These are phyloP conservation scores for Moricandia moricandioides DNA, from an alignment of 345 rosid genomes.

Conservation along the genomic window DNA sequence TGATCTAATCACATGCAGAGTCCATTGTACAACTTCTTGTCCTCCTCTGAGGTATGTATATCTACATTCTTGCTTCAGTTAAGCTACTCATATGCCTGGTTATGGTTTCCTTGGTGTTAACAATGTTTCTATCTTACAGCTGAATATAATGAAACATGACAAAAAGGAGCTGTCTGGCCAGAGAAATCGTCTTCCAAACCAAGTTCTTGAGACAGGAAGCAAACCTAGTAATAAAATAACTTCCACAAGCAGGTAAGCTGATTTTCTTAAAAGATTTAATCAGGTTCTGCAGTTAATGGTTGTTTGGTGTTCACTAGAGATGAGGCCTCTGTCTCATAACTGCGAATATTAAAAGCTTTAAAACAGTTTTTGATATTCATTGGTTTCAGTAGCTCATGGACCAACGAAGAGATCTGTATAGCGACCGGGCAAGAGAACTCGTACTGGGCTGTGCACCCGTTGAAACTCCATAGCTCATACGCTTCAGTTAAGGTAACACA, in stretches of 20 bases:
- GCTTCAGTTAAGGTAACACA: conserved; percentile 52
- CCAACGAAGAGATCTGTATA: conserved; percentile 48
- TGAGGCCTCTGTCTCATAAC: not conserved
- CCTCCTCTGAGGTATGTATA: conserved; percentile 56
- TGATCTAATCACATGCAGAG: conserved; percentile 48
- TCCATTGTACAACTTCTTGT: conserved; percentile 72
- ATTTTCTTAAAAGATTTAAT: not conserved
- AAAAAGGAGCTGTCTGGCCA: conserved; percentile 75
- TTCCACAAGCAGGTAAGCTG: conserved; percentile 44
- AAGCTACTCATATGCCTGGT: not conserved
- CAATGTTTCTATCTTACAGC: conserved; percentile 44
- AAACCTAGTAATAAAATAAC: conserved; percentile 35
- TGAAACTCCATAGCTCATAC: conserved; percentile 69
- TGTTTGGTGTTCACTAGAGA: not conserved
- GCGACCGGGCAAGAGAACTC: conserved; percentile 54
- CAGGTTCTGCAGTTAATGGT: not conserved
- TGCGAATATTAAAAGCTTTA: not conserved
- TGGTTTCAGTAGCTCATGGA: conserved; percentile 49
- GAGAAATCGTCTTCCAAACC: conserved; percentile 57
- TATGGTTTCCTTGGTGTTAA: conserved; percentile 5
- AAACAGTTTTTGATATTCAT: not conserved
- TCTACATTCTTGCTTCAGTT: conserved; percentile 1
- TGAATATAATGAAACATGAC: conserved; percentile 55
- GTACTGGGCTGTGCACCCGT: conserved; percentile 52
- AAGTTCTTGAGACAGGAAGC: conserved; percentile 49